Evolutionary conservation across 2,329 filamentous ascomycete species (phyloP), one percentile per base, ranked within the genome.

Genomic region (Fusarium sp.): DNA sequence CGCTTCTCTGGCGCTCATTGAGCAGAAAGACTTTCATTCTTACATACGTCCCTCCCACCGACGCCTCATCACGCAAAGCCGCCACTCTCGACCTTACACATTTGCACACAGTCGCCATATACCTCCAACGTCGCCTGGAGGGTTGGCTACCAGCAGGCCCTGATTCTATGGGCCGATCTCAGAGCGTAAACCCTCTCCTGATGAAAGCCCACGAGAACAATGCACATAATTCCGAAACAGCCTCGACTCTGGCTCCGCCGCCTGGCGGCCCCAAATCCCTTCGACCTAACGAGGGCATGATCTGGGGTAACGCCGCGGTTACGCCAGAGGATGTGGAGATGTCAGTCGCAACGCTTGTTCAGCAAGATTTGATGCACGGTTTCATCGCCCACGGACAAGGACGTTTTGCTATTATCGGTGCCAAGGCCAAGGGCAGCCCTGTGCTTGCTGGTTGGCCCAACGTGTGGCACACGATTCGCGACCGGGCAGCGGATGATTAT

Each of bases 1-100:
- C 93, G 2, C 83, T 96, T 4, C 87, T 97, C 14, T 97, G 93
- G 93, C 89, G 95, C 15, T 92, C 91, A 2, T 85, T 98, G 8
- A 87, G 91, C 19, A 88, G 94, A 30, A 90, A 89, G 68, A 88
- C 90, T 0, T 97, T 97, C 77, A 80, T 95, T 11, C 83, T 96
- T 14, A 92, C 88, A 17, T 96, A 94, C 66, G 85, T 89, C n/a
- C 87, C 88, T 40, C 90, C 90, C 2, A 75, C 70, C 22, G 85
- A 83, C 71, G 83, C 79, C 62, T 81, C 82, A 35, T 84, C 83
- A 4, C 88, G 84, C 70, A 87, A 85, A 71, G 90, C 93, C 4
- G 91, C 93, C 1, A 92, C 92, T 0, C 82, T 97, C 7, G 89
- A 93, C 72, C 83, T 97, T 7, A 78, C 85, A 7, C 87, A 94